Conservation (phyloP, 768 basidiomycete genomes). For the Boletales sp. region DNA sequence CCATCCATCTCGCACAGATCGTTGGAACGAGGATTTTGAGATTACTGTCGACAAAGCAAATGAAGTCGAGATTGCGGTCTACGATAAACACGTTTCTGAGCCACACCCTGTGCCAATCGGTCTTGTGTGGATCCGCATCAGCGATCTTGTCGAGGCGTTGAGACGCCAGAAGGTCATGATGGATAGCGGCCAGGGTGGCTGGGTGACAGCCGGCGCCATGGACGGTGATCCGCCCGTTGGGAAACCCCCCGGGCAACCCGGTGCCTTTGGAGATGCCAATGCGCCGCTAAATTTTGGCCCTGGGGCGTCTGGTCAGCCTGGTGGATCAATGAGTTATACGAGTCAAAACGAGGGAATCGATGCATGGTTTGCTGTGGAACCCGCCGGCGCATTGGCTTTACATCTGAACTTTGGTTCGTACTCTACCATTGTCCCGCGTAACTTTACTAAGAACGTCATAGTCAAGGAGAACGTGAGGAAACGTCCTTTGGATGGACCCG, state of each 20-base stretch:
- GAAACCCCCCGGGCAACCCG: conserved; percentile 49
- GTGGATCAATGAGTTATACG: conserved; percentile 22
- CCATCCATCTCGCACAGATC: conserved; percentile 89
- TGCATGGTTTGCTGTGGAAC: conserved; percentile 97
- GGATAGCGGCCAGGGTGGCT: conserved; percentile 84
- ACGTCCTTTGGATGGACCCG: conserved; percentile 87
- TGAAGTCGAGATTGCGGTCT: conserved; percentile 94
- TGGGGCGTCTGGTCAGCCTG: conserved; percentile 25
- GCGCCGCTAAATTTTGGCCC: conserved; percentile 38
- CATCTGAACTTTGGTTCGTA: conserved; percentile 88
- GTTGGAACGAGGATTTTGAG: conserved; percentile 98
- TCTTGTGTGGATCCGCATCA: conserved; percentile 90
- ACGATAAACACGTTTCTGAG: conserved; percentile 86
- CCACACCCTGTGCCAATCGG: conserved; percentile 85
- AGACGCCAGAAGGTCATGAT: conserved; percentile 87
- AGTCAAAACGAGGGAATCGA: conserved; percentile 74
- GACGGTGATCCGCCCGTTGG: conserved; percentile 51
- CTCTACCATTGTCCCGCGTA: neutral
- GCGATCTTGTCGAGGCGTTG: conserved; percentile 89
- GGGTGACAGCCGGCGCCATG: conserved; percentile 95
- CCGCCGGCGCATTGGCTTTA: conserved; percentile 88
- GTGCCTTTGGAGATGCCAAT: conserved; percentile 44
- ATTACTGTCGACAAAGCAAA: conserved; percentile 97
- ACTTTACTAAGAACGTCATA: conserved; percentile 30
- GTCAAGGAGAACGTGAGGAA: conserved; percentile 98